Evolutionary conservation across 441 rosid species (phyloP).

Genomic region (Populus hybrid): DNA sequence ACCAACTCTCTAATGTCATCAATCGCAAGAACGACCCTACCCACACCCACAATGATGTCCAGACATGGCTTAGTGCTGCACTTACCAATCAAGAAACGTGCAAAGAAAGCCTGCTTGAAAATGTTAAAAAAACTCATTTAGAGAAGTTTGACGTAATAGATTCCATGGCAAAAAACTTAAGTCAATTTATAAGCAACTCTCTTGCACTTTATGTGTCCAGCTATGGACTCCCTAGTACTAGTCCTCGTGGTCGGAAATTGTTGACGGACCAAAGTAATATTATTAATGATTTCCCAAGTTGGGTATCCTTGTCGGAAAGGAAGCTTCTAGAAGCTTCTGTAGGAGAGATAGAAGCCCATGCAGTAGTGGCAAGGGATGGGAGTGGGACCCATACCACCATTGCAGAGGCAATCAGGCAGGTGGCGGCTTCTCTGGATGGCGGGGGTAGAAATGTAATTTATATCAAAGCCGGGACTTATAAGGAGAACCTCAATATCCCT

Average conservation of each 20-base stretch:
- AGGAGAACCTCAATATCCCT: conserved; percentile 55
- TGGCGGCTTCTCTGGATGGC: conserved; percentile 33
- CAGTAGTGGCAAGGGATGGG: conserved; percentile 67
- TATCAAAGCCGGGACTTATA: conserved; percentile 59
- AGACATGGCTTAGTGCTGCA: conserved; percentile 48
- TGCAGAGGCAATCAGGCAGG: conserved; percentile 59
- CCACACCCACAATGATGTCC: conserved; percentile 37
- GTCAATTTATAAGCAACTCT: conserved; percentile 39
- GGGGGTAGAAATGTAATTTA: conserved; percentile 67
- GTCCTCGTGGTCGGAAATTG: conserved; percentile 14
- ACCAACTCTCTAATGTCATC: conserved; percentile 36
- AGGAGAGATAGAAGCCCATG: conserved; percentile 35
- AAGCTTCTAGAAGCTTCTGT: conserved; percentile 49
- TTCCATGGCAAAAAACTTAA: conserved; percentile 46
- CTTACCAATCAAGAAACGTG: conserved; percentile 57
- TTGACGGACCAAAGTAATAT: neutral
- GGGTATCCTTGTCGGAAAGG: conserved; percentile 31
- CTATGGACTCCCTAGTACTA: conserved; percentile 25
- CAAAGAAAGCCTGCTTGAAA: conserved; percentile 39
- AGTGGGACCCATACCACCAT: conserved; percentile 66
- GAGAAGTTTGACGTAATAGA: conserved; percentile 26
- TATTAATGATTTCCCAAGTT: conserved; percentile 22
- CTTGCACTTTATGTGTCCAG: conserved; percentile 52
- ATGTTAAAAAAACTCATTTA: conserved; percentile 11
- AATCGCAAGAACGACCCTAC: conserved; percentile 3